These are phyloP conservation scores for Penicillium griseofulvum DNA, from an alignment of 2,329 filamentous ascomycete species.

Conservation along the genomic window DNA sequence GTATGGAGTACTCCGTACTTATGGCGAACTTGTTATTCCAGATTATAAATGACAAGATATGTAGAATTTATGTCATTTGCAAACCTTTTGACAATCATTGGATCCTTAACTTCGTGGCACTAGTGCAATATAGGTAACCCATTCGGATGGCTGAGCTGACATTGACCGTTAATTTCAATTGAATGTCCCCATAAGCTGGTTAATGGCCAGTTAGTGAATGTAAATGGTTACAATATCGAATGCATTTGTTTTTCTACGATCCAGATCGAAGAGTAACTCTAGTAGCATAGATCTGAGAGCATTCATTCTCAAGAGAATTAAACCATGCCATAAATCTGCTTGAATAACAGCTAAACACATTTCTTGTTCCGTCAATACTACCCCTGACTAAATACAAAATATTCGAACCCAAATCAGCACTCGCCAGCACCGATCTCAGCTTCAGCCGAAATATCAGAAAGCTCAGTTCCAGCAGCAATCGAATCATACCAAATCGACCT, in stretches of 20 bases:
- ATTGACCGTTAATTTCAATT: background rate
- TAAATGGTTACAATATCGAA: background rate
- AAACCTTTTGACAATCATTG: background rate
- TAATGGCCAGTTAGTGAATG: background rate
- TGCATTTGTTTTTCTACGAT: background rate
- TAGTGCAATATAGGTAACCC: background rate
- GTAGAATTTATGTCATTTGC: background rate
- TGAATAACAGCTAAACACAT: background rate
- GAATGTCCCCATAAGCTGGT: background rate
- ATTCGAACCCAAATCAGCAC: background rate
- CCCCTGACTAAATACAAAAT: background rate
- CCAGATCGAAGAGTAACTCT: background rate
- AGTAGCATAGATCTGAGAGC: background rate
- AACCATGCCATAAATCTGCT: background rate
- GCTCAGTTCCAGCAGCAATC: slow-evolving; percentile 46
- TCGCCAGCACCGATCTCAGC: slow-evolving; percentile 26
- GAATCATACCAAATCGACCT: slow-evolving; percentile 54
- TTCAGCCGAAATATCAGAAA: slow-evolving; percentile 33
- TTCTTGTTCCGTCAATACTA: background rate
- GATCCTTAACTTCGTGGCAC: background rate
- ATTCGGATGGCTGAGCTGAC: too few species aligned
- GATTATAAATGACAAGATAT: background rate
- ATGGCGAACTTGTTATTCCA: background rate
- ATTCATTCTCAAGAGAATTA: background rate
- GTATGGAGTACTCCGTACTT: too few species aligned